Conservation (phyloP, 306 rosid genomes). For the Prunus campanulata region DNA sequence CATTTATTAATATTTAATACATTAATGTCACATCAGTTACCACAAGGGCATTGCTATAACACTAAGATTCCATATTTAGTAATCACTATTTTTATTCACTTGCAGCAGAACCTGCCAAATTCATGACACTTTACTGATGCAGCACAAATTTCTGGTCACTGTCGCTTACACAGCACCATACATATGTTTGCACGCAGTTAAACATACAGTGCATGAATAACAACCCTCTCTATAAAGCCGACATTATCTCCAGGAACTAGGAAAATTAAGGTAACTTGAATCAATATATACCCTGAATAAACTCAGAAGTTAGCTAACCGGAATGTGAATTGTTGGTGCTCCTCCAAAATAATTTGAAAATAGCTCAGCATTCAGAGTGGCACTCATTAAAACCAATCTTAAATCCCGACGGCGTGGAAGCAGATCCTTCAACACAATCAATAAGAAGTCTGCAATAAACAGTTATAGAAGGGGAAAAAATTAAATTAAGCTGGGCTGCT, state of each 20-base stretch:
- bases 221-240: background rate
- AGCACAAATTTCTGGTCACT: background rate
- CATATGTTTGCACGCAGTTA: background rate
- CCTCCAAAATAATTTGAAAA: slow-evolving; percentile 55
- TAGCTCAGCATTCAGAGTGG: slow-evolving; percentile 62
- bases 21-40: background rate
- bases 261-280: background rate
- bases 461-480: background rate
- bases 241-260: background rate
- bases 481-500: background rate
- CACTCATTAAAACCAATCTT: slow-evolving; percentile 56
- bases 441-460: slow-evolving; percentile 43
- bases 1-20: background rate
- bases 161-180: background rate
- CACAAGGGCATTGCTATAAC: background rate
- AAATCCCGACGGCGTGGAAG: slow-evolving; percentile 55
- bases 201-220: background rate
- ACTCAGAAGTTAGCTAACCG: slow-evolving; percentile 30
- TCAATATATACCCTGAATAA: slow-evolving; percentile 1
- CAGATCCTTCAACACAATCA: slow-evolving; percentile 56
- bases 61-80: background rate
- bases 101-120: background rate
- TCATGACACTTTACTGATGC: background rate
- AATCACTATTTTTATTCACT: background rate
- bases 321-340: slow-evolving; percentile 59